These are phyloP conservation scores for Miamiensis avidus DNA, from an alignment of 169 alveolate genomes.

Conservation along the genomic window DNA sequence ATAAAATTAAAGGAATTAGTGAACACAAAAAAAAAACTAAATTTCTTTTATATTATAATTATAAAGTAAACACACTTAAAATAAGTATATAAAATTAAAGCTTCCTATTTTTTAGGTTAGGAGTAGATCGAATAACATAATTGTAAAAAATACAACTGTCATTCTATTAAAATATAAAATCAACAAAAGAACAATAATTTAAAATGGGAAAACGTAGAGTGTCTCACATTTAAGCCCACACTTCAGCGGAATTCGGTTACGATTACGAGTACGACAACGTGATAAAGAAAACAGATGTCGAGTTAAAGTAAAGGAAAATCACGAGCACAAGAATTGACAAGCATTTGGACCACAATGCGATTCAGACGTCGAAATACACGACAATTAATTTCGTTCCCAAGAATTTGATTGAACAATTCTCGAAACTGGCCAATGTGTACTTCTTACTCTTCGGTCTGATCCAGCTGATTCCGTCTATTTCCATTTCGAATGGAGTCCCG, in stretches of 20 bases:
- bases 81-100: too few species aligned
- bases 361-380: constrained; percentile 68
- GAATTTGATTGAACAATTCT: constrained; percentile 93
- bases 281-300: neutral
- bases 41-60: too few species aligned
- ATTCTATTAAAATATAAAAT: too few species aligned
- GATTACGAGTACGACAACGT: neutral
- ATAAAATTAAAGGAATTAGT: too few species aligned
- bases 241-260: neutral
- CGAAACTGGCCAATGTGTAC: constrained; percentile 94
- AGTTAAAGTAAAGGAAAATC: neutral
- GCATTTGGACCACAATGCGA: neutral
- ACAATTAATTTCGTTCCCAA: constrained; percentile 90
- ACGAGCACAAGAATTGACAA: neutral
- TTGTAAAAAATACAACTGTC: too few species aligned
- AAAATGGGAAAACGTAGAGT: neutral
- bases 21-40: too few species aligned
- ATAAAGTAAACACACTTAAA: too few species aligned
- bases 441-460: constrained; percentile 91
- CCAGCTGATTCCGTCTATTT: constrained; percentile 79
- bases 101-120: too few species aligned
- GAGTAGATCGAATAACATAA: too few species aligned
- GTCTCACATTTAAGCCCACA: neutral
- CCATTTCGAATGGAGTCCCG: constrained; percentile 96
- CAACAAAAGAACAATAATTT: neutral